Conservation (phyloP, 2,329 filamentous ascomycete species). For the Raffaelea ambrosiae region DNA sequence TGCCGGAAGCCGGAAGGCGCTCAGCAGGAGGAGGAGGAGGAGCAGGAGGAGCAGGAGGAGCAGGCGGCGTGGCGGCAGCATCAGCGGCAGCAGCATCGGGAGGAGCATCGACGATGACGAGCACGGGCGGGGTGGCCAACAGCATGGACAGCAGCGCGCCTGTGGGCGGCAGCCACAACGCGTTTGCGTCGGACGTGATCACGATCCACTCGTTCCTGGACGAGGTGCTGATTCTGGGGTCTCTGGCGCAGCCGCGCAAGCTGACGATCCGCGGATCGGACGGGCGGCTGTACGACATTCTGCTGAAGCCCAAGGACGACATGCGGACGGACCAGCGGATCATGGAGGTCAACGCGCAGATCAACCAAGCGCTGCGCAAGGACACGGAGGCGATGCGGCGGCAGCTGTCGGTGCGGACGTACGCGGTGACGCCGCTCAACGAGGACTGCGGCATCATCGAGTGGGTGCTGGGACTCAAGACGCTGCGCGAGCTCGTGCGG, state of each 20-base stretch:
- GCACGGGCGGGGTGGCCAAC: slow-evolving; percentile 53
- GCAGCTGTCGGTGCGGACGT: slow-evolving; percentile 91
- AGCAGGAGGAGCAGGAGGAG: neutral
- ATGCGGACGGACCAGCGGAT: slow-evolving; percentile 93
- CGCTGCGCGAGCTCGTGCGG: slow-evolving; percentile 76
- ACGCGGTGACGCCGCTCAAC: slow-evolving; percentile 91
- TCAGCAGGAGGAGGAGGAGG: neutral
- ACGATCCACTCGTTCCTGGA: slow-evolving; percentile 76
- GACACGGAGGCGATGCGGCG: slow-evolving; percentile 86
- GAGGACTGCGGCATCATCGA: slow-evolving; percentile 98
- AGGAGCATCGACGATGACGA: neutral
- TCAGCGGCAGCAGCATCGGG: neutral
- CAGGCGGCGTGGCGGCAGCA: neutral
- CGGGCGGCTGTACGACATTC: slow-evolving; percentile 76
- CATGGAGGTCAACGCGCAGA: slow-evolving; percentile 99
- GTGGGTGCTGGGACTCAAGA: slow-evolving; percentile 95
- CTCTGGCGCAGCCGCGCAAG: slow-evolving; percentile 84
- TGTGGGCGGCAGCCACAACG: slow-evolving; percentile 63
- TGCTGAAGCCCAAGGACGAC: slow-evolving; percentile 98
- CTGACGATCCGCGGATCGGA: slow-evolving; percentile 84
- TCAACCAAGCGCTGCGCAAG: slow-evolving; percentile 87
- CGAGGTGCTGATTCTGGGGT: slow-evolving; percentile 82
- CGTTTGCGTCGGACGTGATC: slow-evolving; percentile 79
- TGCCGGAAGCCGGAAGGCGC: neutral
- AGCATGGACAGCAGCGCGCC: slow-evolving; percentile 1